A percentile compares a stretch with the other conserved stretches of the same genome.
Conservation (phyloP, 2,329 filamentous ascomycete genomes). For the Zymoseptoria ardabiliae region DNA sequence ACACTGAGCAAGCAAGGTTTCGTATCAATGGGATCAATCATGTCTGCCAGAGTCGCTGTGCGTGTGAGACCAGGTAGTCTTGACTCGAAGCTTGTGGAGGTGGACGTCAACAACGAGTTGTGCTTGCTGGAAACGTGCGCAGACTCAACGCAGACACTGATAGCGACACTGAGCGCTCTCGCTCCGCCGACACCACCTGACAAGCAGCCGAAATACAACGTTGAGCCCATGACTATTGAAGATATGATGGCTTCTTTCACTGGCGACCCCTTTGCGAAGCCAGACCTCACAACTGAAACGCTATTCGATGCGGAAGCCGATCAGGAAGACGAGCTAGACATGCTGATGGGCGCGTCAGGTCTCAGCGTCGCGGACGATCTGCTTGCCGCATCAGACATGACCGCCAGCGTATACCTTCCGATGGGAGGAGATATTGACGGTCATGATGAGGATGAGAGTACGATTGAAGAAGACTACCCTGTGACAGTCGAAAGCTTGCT, state of each 20-base stretch:
- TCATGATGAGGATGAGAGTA: slow-evolving; percentile 16
- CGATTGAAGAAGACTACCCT: slow-evolving; percentile 12
- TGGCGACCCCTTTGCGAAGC: slow-evolving; percentile 66
- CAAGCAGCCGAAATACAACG: slow-evolving; percentile 77
- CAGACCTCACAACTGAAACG: slow-evolving; percentile 54
- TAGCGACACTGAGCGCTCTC: slow-evolving; percentile 69
- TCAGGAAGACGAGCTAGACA: slow-evolving; percentile 24
- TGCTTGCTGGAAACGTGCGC: slow-evolving; percentile 91
- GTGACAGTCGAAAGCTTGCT: slow-evolving; percentile 32
- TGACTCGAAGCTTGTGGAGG: slow-evolving; percentile 58
- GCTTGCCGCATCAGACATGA: slow-evolving; percentile 28
- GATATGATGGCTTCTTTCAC: slow-evolving; percentile 87
- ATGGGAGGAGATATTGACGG: slow-evolving; percentile 23
- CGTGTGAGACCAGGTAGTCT: slow-evolving; percentile 52
- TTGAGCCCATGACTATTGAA: slow-evolving; percentile 74
- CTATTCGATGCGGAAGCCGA: slow-evolving; percentile 28
- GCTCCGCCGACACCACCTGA: slow-evolving; percentile 77
- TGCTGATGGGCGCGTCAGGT: slow-evolving; percentile 18
- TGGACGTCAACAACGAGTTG: slow-evolving; percentile 78
- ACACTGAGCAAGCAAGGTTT: slow-evolving; percentile 59
- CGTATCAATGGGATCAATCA: slow-evolving; percentile 80
- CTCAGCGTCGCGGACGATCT: slow-evolving; percentile 33
- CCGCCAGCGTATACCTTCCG: slow-evolving; percentile 27
- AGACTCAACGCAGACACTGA: slow-evolving; percentile 90
- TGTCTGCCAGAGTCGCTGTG: slow-evolving; percentile 64